Evolutionary conservation across 1,284 basidiomycete species (phyloP).

Genomic region (Papiliotrema fonsecae): DNA sequence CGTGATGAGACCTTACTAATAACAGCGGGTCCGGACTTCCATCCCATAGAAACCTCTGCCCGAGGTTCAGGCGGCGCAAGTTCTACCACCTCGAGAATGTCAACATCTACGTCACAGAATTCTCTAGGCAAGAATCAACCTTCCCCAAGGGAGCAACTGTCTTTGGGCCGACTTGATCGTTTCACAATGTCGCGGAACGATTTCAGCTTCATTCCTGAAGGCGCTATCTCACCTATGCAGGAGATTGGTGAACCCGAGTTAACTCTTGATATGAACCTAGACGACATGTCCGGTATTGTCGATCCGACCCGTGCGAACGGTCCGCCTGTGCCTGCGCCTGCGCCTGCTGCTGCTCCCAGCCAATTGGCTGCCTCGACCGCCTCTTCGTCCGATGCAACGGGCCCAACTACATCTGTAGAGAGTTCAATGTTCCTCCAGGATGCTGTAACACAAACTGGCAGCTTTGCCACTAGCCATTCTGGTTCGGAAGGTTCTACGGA

Average conservation of each 20-base stretch:
- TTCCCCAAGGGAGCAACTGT: neutral
- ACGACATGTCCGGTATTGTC: constrained; percentile 79
- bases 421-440: constrained; percentile 25
- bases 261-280: constrained; percentile 69
- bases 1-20: constrained; percentile 1
- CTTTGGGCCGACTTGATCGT: neutral
- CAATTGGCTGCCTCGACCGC: constrained; percentile 11
- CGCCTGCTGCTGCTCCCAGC: constrained; percentile 7
- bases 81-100: constrained; percentile 19
- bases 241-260: constrained; percentile 42
- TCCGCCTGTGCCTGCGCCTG: constrained; percentile 10
- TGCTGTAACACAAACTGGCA: constrained; percentile 25
- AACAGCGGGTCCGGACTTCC: constrained; percentile 13
- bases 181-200: neutral
- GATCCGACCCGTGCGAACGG: constrained; percentile 50
- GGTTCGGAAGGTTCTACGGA: constrained; percentile 7
- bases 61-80: constrained; percentile 19
- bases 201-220: constrained; percentile 13
- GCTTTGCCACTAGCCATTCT: constrained; percentile 15
- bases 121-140: constrained; percentile 8
- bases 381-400: neutral
- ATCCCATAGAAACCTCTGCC: constrained; percentile 12
- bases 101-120: constrained; percentile 18
- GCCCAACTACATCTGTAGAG: constrained; percentile 5
- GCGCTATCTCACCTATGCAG: constrained; percentile 29